Evolutionary conservation across 75 land plant genomes (phyloP), one percentile per base, ranked within the genome.

Genomic region (Chamaecyparis obtusa): DNA sequence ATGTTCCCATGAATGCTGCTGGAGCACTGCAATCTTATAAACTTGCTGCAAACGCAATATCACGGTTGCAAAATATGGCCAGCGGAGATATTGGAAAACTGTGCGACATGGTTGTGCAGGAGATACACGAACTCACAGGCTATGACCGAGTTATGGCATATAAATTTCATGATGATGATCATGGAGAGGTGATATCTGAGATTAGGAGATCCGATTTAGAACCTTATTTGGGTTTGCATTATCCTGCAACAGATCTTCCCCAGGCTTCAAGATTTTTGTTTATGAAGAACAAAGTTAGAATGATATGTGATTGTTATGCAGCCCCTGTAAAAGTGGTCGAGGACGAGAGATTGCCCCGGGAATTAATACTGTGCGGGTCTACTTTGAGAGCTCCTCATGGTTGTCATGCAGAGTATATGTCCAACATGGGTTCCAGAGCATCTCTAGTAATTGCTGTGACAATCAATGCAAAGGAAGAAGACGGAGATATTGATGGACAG

Each of bases 111-210:
- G 91, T 94, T 84, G 95, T 94, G 49, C 92, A 94, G 86, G 97
- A 96, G 90, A 95, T 96, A 21, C 94, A 89, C 90, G 95, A 94
- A 60, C 96, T 96, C 33, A 93, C 95, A 1, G 97, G 97, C 39
- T 96, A 93, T 88, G 97, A 96, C 76, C 89, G 97, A 82, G 97
- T 93, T 54, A 97, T 97, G 99, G 91, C 94, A 33, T 97, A 97
- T 86, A 97, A 95, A 85, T 97, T 97, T 89, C 99, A 97, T 87
- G 98, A 96, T 35, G 99, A 97, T 86, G 99, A 97, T 82, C 99
- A 97, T 89, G 99, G 99, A 46, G 98, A 96, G 88, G 96, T 96
- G 55, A 79, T 93, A 21, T 89, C 97, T 36, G 97, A 96, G 92
- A 83, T 96, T 41, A 90, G 92, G 79, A 90, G 91, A 71, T 91